Conservation (phyloP, 306 rosid genomes). For the Rosa lucieae region DNA sequence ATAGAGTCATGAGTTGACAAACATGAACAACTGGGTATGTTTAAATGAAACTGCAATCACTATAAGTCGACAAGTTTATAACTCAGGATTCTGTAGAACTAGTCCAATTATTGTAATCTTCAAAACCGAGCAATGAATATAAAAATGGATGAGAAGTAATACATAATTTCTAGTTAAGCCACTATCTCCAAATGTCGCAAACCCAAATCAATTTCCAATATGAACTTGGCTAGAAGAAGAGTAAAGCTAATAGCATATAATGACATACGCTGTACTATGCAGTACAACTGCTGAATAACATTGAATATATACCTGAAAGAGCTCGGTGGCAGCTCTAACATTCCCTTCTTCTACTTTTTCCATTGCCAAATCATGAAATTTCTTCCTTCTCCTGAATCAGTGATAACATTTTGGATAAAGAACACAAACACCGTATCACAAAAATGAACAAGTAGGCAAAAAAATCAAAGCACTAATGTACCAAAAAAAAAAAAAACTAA, state of each 20-base stretch:
- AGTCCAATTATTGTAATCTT: background rate
- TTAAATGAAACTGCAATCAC: background rate
- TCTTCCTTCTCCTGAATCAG: slow-evolving; percentile 53
- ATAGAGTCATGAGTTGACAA: background rate
- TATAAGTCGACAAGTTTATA: background rate
- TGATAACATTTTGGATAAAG: background rate
- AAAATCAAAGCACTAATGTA: background rate
- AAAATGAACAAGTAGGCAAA: background rate
- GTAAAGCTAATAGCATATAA: background rate
- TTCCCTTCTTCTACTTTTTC: slow-evolving; percentile 75
- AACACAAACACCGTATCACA: background rate
- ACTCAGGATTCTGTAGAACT: background rate
- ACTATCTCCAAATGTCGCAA: background rate
- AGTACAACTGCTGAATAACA: background rate
- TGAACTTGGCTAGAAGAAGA: background rate
- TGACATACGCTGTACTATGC: background rate
- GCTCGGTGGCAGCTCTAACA: slow-evolving; percentile 69
- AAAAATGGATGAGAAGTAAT: background rate
- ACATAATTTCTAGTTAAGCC: background rate
- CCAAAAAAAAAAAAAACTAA: background rate
- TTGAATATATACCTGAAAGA: slow-evolving; percentile 63
- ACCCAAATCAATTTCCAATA: background rate
- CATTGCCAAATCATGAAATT: slow-evolving; percentile 72
- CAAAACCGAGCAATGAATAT: background rate
- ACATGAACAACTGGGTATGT: background rate